Evolutionary conservation across 352 stramenopile genomes (phyloP), one percentile per base, ranked within the genome.

Genomic region (Phytopythium vexans): DNA sequence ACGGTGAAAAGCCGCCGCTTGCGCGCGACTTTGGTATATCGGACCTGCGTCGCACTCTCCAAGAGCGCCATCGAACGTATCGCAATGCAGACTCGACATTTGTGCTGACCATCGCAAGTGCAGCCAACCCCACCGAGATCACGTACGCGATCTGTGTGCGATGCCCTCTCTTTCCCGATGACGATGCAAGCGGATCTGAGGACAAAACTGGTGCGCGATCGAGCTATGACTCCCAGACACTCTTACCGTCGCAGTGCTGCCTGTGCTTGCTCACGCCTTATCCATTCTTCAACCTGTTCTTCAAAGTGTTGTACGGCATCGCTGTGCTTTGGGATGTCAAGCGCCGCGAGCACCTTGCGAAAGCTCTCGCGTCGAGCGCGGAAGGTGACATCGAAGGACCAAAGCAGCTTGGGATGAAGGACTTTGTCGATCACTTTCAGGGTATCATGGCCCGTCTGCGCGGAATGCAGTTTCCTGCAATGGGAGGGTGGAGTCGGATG

Each of bases 251-350:
- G 6, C 76, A 89, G 32, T 83, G 77, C n/a, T 93, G 83, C 48
- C 70, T 91, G 16, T 91, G 83, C 44, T 59, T 93, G 16, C 56
- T 93, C 15, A 93, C 72, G 15, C 66, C 77, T 0, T 90, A 88
- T 47, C 83, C 83, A 27, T 93, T 91, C 56, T 93, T 93, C 66
- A 78, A 74, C n/a, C 52, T 93, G 14, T 93, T 92, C 55, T 90
- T 90, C 70, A 91, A 91, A 35, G 72, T 91, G 33, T 56, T 93
- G 7, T 89, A 83, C 35, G 81, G 83, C 0, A 86, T 91, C 8
- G 74, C 81, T 6, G 75, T 72, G 35, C 73, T 91, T 16, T 93
- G 83, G 76, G 77, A 88, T 52, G 64, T 54, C 35, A 83, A 77
- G 44, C 68, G 69, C 31, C 74, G 62, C 39, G 66, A 81, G 9